Conservation (phyloP, 306 rosid species). For the Vigna radiata region DNA sequence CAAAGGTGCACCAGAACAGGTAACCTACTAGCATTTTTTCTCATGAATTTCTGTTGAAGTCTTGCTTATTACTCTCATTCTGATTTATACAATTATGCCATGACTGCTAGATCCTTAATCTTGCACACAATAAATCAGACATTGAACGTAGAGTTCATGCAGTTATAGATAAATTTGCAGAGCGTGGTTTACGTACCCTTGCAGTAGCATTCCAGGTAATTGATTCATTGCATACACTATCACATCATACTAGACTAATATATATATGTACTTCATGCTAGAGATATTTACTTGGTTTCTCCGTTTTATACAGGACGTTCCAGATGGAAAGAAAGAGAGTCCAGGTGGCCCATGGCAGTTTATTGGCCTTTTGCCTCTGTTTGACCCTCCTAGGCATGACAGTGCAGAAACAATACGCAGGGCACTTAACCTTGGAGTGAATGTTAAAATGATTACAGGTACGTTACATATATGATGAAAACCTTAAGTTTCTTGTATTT, state of each 20-base stretch:
- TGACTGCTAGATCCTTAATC: conserved; percentile 72
- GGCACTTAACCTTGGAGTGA: conserved; percentile 92
- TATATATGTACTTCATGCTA: background rate
- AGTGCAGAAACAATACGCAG: conserved; percentile 95
- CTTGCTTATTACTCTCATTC: conserved; percentile 33
- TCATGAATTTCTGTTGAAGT: background rate
- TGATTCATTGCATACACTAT: background rate
- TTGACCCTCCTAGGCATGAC: conserved; percentile 95
- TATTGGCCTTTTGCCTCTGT: conserved; percentile 81
- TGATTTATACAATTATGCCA: background rate
- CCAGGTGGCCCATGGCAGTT: conserved; percentile 93
- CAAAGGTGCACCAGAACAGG: conserved; percentile 98
- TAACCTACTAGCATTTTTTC: conserved; percentile 35
- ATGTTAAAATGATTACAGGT: conserved; percentile 96
- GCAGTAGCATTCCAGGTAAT: conserved; percentile 92
- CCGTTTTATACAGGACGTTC: conserved; percentile 73
- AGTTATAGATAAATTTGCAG: conserved; percentile 87
- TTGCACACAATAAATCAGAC: conserved; percentile 82
- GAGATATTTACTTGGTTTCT: conserved; percentile 10
- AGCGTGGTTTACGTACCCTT: conserved; percentile 88
- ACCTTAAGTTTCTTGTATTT: conserved; percentile 17
- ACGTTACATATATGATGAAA: conserved; percentile 21
- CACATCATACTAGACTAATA: background rate
- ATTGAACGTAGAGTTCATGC: conserved; percentile 88
- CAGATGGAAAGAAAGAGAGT: conserved; percentile 82